These are phyloP conservation scores for Dictyostelium capitatum DNA, from an alignment of 78 protist genomes.

Conservation along the genomic window DNA sequence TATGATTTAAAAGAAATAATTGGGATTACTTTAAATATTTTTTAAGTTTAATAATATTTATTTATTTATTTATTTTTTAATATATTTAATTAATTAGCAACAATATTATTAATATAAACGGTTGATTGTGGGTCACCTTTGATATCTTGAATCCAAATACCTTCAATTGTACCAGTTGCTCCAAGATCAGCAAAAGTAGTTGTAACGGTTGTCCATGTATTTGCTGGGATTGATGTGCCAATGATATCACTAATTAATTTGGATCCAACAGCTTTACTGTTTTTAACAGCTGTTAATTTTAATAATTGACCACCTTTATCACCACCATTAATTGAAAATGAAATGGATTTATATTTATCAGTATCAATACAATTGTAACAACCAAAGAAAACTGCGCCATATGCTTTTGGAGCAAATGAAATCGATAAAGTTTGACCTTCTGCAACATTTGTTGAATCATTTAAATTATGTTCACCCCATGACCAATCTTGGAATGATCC, in stretches of 20 bases:
- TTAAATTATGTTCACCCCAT: slow-evolving; percentile 25
- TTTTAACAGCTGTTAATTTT: slow-evolving; percentile 12
- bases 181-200: not conserved
- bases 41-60: no score
- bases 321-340: slow-evolving; percentile 49
- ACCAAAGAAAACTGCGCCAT: slow-evolving; percentile 44
- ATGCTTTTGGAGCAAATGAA: slow-evolving; percentile 23
- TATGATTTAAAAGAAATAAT: no score
- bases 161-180: slow-evolving; percentile 10
- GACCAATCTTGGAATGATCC: slow-evolving; percentile 43
- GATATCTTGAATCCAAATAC: slow-evolving; percentile 65
- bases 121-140: slow-evolving; percentile 31
- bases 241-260: not conserved
- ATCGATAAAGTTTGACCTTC: slow-evolving; percentile 7
- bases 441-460: not conserved
- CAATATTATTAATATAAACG: slow-evolving; percentile 9
- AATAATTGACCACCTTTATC: slow-evolving; percentile 2
- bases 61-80: no score
- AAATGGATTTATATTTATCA: not conserved
- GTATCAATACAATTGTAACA: slow-evolving; percentile 30
- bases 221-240: slow-evolving; percentile 3
- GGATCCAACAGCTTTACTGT: not conserved
- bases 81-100: not conserved
- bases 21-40: no score
- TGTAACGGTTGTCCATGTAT: slow-evolving; percentile 30